A percentile compares a stretch with the other conserved stretches of the same genome.
Evolutionary conservation across 495 filamentous ascomycete genomes (phyloP).

Genomic region (Echria macrotheca): DNA sequence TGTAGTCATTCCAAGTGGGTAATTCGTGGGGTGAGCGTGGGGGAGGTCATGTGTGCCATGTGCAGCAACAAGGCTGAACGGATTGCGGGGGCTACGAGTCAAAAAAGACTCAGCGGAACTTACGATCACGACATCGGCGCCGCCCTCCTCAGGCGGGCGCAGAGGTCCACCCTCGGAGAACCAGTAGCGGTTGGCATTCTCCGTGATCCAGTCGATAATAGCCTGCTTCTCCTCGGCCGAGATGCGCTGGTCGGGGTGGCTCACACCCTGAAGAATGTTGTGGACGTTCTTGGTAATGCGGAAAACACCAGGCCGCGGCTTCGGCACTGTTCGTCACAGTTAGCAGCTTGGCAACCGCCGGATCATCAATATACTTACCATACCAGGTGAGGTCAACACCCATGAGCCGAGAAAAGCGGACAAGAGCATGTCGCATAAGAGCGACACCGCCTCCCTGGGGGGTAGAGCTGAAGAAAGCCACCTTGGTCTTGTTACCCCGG

Average conservation of each 20-base stretch:
- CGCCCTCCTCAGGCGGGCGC: constrained; percentile 59
- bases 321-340: constrained; percentile 55
- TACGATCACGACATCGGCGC: constrained; percentile 73
- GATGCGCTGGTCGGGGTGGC: constrained; percentile 56
- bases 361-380: constrained; percentile 42
- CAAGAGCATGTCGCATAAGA: constrained; percentile 80
- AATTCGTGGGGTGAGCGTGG: not conserved
- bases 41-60: not conserved
- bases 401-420: constrained; percentile 63
- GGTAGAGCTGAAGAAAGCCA: constrained; percentile 83
- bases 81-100: constrained; percentile 1
- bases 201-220: constrained; percentile 68
- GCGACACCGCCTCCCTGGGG: constrained; percentile 86
- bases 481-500: constrained; percentile 59
- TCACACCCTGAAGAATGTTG: constrained; percentile 87
- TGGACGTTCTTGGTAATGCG: constrained; percentile 86
- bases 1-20: not conserved
- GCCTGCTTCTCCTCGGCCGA: constrained; percentile 52
- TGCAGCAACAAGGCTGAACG: too few relatives aligned
- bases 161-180: constrained; percentile 63
- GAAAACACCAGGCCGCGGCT: constrained; percentile 79
- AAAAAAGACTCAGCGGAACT: constrained; percentile 14
- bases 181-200: constrained; percentile 77
- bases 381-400: constrained; percentile 74
- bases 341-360: constrained; percentile 6